phyloP scores from a whole-genome alignment of 176 grass and related monocot species.

The Aegilops speltoides region DNA sequence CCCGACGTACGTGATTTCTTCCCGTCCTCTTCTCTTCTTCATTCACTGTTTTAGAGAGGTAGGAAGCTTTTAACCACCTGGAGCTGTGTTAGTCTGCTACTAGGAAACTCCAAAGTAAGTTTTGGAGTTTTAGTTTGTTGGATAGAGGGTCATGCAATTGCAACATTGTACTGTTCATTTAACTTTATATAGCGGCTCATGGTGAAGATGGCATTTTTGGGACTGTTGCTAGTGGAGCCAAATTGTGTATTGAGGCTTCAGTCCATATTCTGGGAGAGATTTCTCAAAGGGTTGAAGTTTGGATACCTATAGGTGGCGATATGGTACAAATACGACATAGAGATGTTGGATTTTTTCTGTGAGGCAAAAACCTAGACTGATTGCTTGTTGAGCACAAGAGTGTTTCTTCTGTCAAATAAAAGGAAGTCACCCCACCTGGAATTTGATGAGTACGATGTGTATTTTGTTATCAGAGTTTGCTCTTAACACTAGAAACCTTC shows the following conservation, averaged over 20 bases:
- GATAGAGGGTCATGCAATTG: neutral
- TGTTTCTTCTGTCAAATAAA: neutral
- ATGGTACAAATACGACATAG: neutral
- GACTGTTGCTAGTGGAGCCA: neutral
- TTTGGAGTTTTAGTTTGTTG: neutral
- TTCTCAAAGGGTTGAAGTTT: neutral
- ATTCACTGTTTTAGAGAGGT: neutral
- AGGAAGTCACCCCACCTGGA: neutral
- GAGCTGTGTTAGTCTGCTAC: neutral
- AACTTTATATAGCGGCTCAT: neutral
- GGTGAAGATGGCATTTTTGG: neutral
- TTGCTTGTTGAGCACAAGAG: neutral
- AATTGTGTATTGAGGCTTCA: neutral
- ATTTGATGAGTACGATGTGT: neutral
- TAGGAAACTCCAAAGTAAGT: neutral
- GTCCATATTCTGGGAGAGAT: neutral
- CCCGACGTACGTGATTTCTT: slow-evolving; percentile 40
- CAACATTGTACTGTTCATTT: neutral
- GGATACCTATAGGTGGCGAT: neutral
- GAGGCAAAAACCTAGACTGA: neutral
- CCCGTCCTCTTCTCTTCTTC: neutral
- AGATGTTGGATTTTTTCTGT: neutral
- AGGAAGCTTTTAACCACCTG: neutral
- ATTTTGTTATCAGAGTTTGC: neutral
- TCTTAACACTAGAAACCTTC: neutral